Conservation (phyloP, 2,329 filamentous ascomycete species). For the Emmonsiellopsis sp. region DNA sequence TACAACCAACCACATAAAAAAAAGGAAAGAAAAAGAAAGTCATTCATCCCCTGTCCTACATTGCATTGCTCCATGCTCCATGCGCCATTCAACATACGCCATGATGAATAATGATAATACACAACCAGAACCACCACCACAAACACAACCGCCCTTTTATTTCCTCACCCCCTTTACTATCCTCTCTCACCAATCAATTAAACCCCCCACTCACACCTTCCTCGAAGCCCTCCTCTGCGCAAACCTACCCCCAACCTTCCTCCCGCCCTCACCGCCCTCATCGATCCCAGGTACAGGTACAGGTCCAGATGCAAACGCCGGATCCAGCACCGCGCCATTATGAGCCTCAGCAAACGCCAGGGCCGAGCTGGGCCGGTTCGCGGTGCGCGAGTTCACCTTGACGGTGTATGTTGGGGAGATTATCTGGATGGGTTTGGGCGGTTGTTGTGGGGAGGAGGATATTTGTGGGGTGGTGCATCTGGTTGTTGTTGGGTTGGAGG, state of each 20-base stretch:
- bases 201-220: background rate
- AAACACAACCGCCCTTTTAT: too few relatives aligned
- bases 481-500: background rate
- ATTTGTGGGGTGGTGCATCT: background rate
- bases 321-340: background rate
- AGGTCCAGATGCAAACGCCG: background rate
- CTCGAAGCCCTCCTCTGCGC: slow-evolving; percentile 10
- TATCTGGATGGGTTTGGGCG: too few relatives aligned
- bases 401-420: background rate
- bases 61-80: background rate
- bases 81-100: too few relatives aligned
- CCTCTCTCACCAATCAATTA: background rate
- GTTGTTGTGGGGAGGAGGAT: too few relatives aligned
- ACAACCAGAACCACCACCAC: too few relatives aligned
- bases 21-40: background rate
- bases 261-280: background rate
- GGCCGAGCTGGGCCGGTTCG: background rate
- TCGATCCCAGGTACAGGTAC: too few relatives aligned
- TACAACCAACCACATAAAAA: background rate
- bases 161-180: too few relatives aligned
- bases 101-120: too few relatives aligned
- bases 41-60: background rate
- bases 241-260: slow-evolving; percentile 7
- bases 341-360: background rate
- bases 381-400: background rate